These are phyloP conservation scores for Dipteronia dyeriana DNA, from an alignment of 345 rosid genomes.

Conservation along the genomic window DNA sequence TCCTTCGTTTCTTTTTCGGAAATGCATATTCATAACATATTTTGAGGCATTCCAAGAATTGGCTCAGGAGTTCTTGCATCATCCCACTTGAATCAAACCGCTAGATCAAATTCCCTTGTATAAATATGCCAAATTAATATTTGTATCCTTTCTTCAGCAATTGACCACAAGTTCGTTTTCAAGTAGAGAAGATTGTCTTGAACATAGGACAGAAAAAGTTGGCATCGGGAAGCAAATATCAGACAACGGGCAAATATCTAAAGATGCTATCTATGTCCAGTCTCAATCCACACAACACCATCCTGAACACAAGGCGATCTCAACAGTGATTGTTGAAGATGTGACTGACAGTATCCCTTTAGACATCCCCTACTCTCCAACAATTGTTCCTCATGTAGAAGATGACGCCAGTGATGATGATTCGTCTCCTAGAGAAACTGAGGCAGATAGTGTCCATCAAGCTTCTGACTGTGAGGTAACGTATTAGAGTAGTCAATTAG, in stretches of 20 bases:
- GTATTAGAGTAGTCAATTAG: too few species aligned
- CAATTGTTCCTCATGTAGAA: constrained; percentile 44
- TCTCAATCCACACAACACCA: constrained; percentile 32
- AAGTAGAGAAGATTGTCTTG: constrained; percentile 24
- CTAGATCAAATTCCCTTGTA: neutral
- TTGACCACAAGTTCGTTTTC: constrained; percentile 32
- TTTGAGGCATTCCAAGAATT: neutral
- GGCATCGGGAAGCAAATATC: constrained; percentile 10
- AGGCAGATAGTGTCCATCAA: constrained; percentile 30
- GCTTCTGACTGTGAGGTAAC: constrained; percentile 57
- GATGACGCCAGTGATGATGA: constrained; percentile 39
- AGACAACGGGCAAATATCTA: constrained; percentile 15
- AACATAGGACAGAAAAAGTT: constrained; percentile 29
- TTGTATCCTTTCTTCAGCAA: constrained; percentile 36
- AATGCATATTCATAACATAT: neutral
- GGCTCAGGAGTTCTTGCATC: neutral
- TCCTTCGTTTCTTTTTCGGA: neutral
- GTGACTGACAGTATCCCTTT: constrained; percentile 50
- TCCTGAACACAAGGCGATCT: constrained; percentile 23
- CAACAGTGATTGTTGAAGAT: constrained; percentile 61
- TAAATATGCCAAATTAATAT: constrained; percentile 19
- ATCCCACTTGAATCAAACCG: neutral
- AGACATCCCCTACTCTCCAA: constrained; percentile 37
- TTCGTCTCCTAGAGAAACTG: constrained; percentile 33
- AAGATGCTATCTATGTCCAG: constrained; percentile 31